A percentile compares a stretch with the other conserved stretches of the same genome.
These are phyloP conservation scores for Yamadazyma sp. DNA, from an alignment of 805 yeast species.

Conservation along the genomic window DNA sequence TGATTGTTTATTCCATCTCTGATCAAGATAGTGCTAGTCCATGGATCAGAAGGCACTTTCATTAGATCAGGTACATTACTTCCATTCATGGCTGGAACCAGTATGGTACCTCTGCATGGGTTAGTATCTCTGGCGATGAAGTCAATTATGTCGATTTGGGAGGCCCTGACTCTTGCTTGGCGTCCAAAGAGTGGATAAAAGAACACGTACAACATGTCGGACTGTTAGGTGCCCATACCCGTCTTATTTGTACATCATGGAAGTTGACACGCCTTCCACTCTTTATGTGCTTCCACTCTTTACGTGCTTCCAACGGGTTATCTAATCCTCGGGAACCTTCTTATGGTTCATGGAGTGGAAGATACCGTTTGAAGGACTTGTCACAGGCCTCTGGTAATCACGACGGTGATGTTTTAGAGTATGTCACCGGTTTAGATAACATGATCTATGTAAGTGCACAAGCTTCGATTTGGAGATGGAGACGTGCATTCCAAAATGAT, in stretches of 20 bases:
- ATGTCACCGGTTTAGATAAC: constrained; percentile 20
- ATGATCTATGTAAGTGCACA: constrained; percentile 19
- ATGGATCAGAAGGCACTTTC: constrained; percentile 29
- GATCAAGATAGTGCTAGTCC: constrained; percentile 34
- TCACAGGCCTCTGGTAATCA: constrained; percentile 17
- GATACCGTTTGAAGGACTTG: constrained; percentile 22
- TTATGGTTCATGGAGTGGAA: constrained; percentile 37
- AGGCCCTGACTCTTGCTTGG: constrained; percentile 24
- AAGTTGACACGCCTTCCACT: constrained; percentile 22
- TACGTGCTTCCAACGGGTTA: too few species aligned
- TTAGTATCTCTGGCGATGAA: constrained; percentile 28
- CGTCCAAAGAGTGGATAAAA: constrained; percentile 24
- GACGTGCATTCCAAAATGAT: constrained; percentile 28
- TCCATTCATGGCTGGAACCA: constrained; percentile 28
- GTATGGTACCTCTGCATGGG: constrained; percentile 29
- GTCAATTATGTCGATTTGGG: constrained; percentile 22
- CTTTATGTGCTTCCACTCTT: neutral
- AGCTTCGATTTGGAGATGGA: constrained; percentile 36
- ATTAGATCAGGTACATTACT: constrained; percentile 22
- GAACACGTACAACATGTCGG: constrained; percentile 23
- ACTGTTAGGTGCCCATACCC: constrained; percentile 20
- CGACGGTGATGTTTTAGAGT: constrained; percentile 25
- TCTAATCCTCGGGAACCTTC: constrained; percentile 26
- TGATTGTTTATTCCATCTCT: constrained; percentile 27
- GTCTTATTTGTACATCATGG: neutral